Conservation (phyloP, 163 green algal species). For the Coccomyxa subellipsoidea region DNA sequence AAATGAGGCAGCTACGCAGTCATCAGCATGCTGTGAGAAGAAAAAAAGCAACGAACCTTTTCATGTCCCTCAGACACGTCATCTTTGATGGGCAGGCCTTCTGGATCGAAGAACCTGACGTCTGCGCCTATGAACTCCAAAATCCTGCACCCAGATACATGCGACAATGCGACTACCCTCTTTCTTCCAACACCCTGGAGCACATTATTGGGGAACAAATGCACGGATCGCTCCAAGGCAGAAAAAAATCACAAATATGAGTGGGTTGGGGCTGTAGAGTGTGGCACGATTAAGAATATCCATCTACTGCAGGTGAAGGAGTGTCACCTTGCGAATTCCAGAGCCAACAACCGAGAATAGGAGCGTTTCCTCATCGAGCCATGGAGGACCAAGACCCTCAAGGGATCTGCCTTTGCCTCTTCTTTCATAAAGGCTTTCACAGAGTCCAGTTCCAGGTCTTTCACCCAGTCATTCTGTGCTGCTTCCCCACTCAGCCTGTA, state of each 20-base stretch:
- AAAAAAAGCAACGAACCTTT: no score
- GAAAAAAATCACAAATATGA: no score
- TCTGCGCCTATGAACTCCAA: conserved; percentile 20
- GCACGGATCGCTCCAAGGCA: not conserved
- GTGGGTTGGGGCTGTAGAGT: no score
- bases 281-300: not conserved
- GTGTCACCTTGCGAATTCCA: conserved; percentile 20
- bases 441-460: not conserved
- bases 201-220: not conserved
- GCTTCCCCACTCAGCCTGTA: not conserved
- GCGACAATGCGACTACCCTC: no score
- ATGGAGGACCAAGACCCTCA: conserved; percentile 25
- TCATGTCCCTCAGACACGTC: conserved; percentile 8
- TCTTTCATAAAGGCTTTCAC: not conserved
- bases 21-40: no score
- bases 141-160: conserved; percentile 19
- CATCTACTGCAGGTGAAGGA: not conserved
- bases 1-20: no score
- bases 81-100: conserved; percentile 25
- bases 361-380: conserved; percentile 24
- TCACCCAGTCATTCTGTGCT: not conserved
- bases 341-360: conserved; percentile 22
- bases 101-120: conserved; percentile 20
- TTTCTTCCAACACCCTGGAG: not conserved
- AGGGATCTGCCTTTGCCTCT: not conserved